These are phyloP conservation scores for Colletotrichum shisoi DNA, from an alignment of 2,329 filamentous ascomycete genomes.

Conservation along the genomic window DNA sequence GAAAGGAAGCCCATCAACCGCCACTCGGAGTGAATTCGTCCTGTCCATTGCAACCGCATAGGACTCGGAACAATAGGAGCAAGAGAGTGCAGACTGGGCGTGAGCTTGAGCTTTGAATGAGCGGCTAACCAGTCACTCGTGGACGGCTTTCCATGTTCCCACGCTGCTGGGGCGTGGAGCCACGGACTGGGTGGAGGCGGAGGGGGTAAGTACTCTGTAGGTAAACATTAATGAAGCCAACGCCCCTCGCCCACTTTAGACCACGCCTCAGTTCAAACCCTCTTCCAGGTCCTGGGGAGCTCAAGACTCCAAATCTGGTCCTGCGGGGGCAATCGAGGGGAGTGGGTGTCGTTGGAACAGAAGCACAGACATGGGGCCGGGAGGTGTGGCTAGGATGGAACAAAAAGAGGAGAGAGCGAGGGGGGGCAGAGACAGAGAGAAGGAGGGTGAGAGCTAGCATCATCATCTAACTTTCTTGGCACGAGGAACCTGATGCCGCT, in stretches of 20 bases:
- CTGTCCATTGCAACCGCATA: neutral
- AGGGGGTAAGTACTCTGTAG: slow-evolving; percentile 2
- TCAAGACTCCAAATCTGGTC: neutral
- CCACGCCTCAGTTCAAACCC: slow-evolving; percentile 20
- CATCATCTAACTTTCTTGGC: slow-evolving; percentile 38
- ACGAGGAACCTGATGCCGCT: slow-evolving; percentile 34
- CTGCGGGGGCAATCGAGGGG: neutral
- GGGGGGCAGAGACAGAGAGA: neutral
- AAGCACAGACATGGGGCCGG: slow-evolving; percentile 33
- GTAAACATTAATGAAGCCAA: slow-evolving; percentile 8
- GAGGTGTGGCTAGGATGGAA: slow-evolving; percentile 21
- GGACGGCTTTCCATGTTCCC: slow-evolving; percentile 28
- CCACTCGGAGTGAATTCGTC: neutral
- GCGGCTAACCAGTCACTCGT: slow-evolving; percentile 18
- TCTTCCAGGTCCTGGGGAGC: slow-evolving; percentile 17
- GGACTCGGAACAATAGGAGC: neutral
- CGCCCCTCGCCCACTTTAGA: slow-evolving; percentile 22
- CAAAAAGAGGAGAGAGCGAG: neutral
- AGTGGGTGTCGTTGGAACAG: slow-evolving; percentile 28
- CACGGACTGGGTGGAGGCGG: slow-evolving; percentile 20
- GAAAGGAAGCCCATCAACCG: slow-evolving; percentile 13
- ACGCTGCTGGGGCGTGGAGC: slow-evolving; percentile 36
- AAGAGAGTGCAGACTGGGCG: neutral
- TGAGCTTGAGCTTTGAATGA: slow-evolving; percentile 1
- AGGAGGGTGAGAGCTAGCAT: slow-evolving; percentile 1